Conservation (phyloP, 306 rosid species). For the Neltuma alba region DNA sequence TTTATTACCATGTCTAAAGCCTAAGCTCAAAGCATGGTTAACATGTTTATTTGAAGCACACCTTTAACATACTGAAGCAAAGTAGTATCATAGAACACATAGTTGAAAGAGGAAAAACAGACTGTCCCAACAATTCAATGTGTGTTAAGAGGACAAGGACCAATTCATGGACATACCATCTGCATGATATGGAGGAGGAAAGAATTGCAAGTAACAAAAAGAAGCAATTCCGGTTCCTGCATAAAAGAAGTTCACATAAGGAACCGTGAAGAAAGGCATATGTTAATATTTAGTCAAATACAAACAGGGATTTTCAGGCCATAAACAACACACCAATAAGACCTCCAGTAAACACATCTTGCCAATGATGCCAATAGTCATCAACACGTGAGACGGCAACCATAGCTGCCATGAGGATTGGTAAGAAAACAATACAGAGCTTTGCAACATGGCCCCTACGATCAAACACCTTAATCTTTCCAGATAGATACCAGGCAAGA, state of each 20-base stretch:
- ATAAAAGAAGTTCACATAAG: constrained; percentile 40
- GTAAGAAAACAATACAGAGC: constrained; percentile 71
- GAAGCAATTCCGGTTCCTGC: constrained; percentile 76
- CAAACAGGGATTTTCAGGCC: constrained; percentile 1
- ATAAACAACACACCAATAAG: constrained; percentile 67
- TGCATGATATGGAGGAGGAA: constrained; percentile 80
- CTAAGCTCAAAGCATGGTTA: neutral
- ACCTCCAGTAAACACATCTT: constrained; percentile 85
- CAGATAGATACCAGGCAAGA: constrained; percentile 81
- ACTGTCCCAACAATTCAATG: constrained; percentile 15
- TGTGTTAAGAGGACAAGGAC: constrained; percentile 2
- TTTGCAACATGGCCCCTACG: constrained; percentile 82
- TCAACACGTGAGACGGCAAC: constrained; percentile 90
- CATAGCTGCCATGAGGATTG: constrained; percentile 75
- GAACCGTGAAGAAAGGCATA: constrained; percentile 14
- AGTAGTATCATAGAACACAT: neutral
- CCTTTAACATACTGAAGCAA: neutral
- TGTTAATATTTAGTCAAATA: constrained; percentile 14
- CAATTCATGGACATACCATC: constrained; percentile 61
- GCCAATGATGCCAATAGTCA: constrained; percentile 99
- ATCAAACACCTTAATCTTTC: constrained; percentile 81
- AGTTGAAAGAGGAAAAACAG: neutral
- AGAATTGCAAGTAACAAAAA: constrained; percentile 91
- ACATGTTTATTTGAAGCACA: neutral
- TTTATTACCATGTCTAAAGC: neutral